These are phyloP conservation scores for Lasiosphaeria ovina DNA, from an alignment of 495 filamentous ascomycete species.

Conservation along the genomic window DNA sequence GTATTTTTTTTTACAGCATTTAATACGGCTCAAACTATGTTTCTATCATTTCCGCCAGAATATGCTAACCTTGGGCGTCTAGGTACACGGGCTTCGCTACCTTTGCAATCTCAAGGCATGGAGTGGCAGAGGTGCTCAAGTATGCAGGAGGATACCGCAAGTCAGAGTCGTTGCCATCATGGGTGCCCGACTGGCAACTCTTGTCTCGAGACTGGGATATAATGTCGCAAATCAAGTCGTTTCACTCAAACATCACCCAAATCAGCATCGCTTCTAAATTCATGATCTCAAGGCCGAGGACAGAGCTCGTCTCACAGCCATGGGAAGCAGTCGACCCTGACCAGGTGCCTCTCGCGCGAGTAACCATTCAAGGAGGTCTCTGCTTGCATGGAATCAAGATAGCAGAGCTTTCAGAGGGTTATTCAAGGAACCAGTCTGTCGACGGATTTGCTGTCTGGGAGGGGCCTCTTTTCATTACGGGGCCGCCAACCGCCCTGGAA, in stretches of 20 bases:
- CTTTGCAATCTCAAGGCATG: slow-evolving; percentile 15
- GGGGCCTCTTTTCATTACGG: slow-evolving; percentile 11
- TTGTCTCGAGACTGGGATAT: slow-evolving; percentile 18
- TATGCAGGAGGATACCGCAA: slow-evolving; percentile 19
- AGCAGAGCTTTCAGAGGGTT: slow-evolving; percentile 5
- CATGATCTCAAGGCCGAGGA: background rate
- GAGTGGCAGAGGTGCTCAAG: slow-evolving; percentile 12
- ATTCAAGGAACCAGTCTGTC: background rate
- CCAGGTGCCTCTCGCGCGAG: background rate
- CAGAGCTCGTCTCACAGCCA: background rate
- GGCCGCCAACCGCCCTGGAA: background rate
- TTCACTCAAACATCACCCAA: slow-evolving; percentile 5
- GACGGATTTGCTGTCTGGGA: slow-evolving; percentile 2
- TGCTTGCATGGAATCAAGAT: slow-evolving; percentile 15
- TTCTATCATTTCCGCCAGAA: background rate
- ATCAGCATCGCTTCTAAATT: background rate
- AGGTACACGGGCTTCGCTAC: slow-evolving; percentile 22
- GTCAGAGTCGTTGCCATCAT: slow-evolving; percentile 21
- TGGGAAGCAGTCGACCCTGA: background rate
- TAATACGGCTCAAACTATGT: background rate
- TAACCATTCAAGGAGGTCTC: slow-evolving; percentile 15
- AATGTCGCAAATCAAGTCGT: slow-evolving; percentile 10
- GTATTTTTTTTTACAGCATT: background rate
- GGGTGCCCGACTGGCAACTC: slow-evolving; percentile 23
- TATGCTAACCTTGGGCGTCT: background rate